phyloP scores from a whole-genome alignment of 805 yeast genomes.

The Saccharomycopsis guyanensis region DNA sequence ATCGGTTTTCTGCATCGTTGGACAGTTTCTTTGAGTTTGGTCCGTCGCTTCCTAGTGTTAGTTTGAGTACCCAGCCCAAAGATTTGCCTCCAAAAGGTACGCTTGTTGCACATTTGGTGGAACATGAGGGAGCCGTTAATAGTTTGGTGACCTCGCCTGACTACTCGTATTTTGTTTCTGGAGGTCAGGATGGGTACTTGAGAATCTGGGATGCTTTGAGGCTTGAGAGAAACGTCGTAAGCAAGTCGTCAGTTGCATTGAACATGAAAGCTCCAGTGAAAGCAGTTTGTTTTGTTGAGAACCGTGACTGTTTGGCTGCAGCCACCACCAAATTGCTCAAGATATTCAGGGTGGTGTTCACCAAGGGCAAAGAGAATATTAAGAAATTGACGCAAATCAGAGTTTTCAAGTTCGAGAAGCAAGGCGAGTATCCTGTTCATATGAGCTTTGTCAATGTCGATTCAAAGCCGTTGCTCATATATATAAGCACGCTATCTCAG shows the following conservation, averaged over 20 bases:
- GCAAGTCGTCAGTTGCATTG: constrained; percentile 39
- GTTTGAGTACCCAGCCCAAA: neutral
- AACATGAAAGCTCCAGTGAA: constrained; percentile 44
- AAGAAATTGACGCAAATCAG: constrained; percentile 21
- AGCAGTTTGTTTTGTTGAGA: constrained; percentile 42
- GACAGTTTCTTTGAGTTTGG: constrained; percentile 69
- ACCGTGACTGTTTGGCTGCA: constrained; percentile 53
- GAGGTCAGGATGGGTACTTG: constrained; percentile 65
- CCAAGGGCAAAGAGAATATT: constrained; percentile 20
- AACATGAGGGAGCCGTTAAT: constrained; percentile 53
- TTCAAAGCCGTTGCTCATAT: constrained; percentile 38
- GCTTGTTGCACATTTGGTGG: constrained; percentile 56
- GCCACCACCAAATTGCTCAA: constrained; percentile 33
- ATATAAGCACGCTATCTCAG: constrained; percentile 45
- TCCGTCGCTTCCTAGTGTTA: constrained; percentile 22
- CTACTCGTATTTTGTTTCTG: constrained; percentile 62
- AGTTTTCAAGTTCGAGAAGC: constrained; percentile 29
- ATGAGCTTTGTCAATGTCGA: constrained; percentile 33
- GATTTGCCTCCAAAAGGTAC: constrained; percentile 40
- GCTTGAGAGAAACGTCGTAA: constrained; percentile 54
- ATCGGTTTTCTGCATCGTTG: constrained; percentile 49
- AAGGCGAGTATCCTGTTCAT: constrained; percentile 37
- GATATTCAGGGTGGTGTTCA: constrained; percentile 31
- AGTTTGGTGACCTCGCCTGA: constrained; percentile 54
- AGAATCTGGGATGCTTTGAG: constrained; percentile 72